phyloP scores from a whole-genome alignment of 2,329 filamentous ascomycete genomes.

The Fusarium sp. region DNA sequence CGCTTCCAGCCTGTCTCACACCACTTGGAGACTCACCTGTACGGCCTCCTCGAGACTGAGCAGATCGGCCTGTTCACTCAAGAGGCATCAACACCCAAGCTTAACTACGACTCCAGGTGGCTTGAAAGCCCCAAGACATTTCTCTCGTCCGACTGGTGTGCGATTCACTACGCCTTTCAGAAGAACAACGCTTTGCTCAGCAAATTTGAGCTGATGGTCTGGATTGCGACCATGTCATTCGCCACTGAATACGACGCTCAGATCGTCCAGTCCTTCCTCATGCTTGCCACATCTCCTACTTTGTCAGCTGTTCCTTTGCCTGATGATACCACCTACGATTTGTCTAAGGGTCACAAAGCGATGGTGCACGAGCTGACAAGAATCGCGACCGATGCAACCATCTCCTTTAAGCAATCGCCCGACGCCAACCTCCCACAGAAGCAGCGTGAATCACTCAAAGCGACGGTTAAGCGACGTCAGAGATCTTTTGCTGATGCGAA shows the following conservation, averaged over 20 bases:
- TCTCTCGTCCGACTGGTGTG: slow-evolving; percentile 27
- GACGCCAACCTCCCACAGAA: neutral
- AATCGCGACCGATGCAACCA: neutral
- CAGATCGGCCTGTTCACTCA: neutral
- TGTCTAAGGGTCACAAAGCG: neutral
- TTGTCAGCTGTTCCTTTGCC: neutral
- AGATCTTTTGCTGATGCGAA: neutral
- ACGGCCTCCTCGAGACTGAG: neutral
- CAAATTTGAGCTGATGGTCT: slow-evolving; percentile 29
- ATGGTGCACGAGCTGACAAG: neutral
- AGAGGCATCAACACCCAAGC: neutral
- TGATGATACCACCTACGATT: neutral
- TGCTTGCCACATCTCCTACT: slow-evolving; percentile 5
- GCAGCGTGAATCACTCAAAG: neutral
- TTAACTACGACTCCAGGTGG: slow-evolving; percentile 36
- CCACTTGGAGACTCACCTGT: neutral
- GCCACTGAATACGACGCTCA: slow-evolving; percentile 4
- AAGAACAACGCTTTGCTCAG: slow-evolving; percentile 19
- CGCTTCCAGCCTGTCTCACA: neutral
- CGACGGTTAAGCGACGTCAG: neutral
- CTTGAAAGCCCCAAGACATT: neutral
- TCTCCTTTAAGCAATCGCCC: neutral
- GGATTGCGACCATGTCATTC: slow-evolving; percentile 33
- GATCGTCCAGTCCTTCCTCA: slow-evolving; percentile 26
- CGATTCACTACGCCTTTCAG: slow-evolving; percentile 30